Evolutionary conservation across 805 yeast species (phyloP), one percentile per base, ranked within the genome.

Genomic region (Lipomyces japonicus): DNA sequence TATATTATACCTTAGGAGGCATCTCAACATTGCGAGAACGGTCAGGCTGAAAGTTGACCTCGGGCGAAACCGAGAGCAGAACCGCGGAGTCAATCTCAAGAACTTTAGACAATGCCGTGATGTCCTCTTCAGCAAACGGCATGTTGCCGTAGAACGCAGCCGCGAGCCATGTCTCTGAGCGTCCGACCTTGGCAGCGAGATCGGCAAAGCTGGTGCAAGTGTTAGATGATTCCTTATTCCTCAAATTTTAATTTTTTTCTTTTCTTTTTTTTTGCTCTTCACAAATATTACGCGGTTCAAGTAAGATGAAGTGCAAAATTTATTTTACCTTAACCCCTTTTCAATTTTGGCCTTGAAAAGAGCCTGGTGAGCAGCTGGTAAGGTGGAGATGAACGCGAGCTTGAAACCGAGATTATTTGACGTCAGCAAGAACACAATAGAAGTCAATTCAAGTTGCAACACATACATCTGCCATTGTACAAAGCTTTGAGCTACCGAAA

Each of bases 131-230:
- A 42, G 57, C 58, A 31, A 53, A 43, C 23, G 57, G 57, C 59
- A 53, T 53, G 51, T 55, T 53, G n/a, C 59, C 59, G 54, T 55
- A 55, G 54, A 55, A 55, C 19, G 54, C 54, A 28, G 59, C 58
- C 5, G 59, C 59, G 26, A 55, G 43, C 55, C 54, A 55, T 38
- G 58, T 53, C 50, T 55, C 59, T 32, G 57, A 53, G 16, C 59
- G 56, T 45, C 55, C 55, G 36, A 55, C 26, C 51, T 49, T 53
- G 26, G 41, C 53, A 21, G 59, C 59, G 34, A 55, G 28, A 10
- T 55, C 59, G 19, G 54, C 48, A 42, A 55, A 55, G 53, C 58
- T 55, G 38, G 25, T 24, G 24, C 7, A 21, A 16, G n/a, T 7
- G 25, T 14, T 5, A 28, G 21, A 10, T 14, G 22, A 21, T 22